These are phyloP conservation scores for Trifolium repens DNA, from an alignment of 306 rosid genomes.

Conservation along the genomic window DNA sequence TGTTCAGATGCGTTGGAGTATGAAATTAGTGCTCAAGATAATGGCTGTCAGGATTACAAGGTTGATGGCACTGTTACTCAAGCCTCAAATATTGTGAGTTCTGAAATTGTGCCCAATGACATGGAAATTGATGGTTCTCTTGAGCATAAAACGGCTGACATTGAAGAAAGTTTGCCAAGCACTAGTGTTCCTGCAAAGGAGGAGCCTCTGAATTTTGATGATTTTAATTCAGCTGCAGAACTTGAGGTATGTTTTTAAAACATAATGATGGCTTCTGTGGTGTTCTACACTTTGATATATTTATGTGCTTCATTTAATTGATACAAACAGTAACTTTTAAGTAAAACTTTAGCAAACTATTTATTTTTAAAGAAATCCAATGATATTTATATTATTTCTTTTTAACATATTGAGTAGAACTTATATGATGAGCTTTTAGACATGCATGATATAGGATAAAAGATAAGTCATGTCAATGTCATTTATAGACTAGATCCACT, in stretches of 20 bases:
- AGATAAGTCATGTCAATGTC: background rate
- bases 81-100: conserved; percentile 33
- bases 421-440: background rate
- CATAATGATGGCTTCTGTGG: background rate
- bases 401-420: background rate
- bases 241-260: conserved; percentile 73
- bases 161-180: conserved; percentile 52
- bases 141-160: conserved; percentile 46
- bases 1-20: conserved; percentile 42
- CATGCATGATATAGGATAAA: background rate
- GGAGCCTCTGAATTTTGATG: conserved; percentile 66
- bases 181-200: conserved; percentile 43
- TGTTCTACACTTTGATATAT: conserved; percentile 3
- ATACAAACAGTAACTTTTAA: background rate
- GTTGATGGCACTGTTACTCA: conserved; percentile 39
- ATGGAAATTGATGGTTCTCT: conserved; percentile 53
- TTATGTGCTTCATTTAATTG: background rate
- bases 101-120: conserved; percentile 41
- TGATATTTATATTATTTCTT: background rate
- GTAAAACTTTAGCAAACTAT: background rate
- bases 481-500: conserved; percentile 5
- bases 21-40: conserved; percentile 45
- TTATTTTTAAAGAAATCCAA: background rate
- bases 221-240: conserved; percentile 67
- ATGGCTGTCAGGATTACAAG: conserved; percentile 45